phyloP scores from a whole-genome alignment of 352 stramenopile species.

The Phytopythium kandeliae region DNA sequence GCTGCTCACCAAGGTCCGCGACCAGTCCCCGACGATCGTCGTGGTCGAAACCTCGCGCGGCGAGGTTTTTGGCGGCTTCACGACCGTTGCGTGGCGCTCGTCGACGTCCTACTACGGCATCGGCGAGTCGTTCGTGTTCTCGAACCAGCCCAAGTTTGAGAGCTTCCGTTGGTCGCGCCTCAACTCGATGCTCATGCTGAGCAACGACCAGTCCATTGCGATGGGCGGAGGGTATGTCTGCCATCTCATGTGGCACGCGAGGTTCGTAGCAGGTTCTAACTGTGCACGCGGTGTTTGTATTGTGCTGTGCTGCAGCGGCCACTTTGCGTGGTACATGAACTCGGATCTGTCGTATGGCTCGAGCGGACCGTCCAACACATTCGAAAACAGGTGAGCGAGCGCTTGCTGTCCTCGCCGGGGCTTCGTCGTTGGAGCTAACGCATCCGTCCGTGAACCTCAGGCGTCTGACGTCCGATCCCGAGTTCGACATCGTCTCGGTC shows the following conservation, averaged over 20 bases:
- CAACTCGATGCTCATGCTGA: conserved; percentile 72
- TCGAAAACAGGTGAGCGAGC: conserved; percentile 35
- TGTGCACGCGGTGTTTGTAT: neutral
- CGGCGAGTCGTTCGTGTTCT: conserved; percentile 73
- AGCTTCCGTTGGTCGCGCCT: conserved; percentile 52
- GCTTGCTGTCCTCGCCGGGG: neutral
- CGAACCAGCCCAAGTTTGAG: conserved; percentile 50
- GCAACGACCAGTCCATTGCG: conserved; percentile 56
- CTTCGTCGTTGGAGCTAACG: neutral
- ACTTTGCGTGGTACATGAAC: conserved; percentile 68
- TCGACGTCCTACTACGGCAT: conserved; percentile 63
- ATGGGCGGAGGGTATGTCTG: conserved; percentile 72
- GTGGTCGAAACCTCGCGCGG: conserved; percentile 58
- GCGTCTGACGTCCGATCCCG: conserved; percentile 32
- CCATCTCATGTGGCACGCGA: too few relatives aligned
- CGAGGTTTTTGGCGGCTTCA: conserved; percentile 65
- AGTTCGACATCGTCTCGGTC: conserved; percentile 56
- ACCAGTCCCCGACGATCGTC: conserved; percentile 38
- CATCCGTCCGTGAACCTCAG: conserved; percentile 8
- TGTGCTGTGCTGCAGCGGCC: conserved; percentile 17
- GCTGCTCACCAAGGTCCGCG: conserved; percentile 35
- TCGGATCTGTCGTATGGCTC: conserved; percentile 55
- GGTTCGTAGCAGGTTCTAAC: too few relatives aligned
- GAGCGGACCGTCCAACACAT: conserved; percentile 45
- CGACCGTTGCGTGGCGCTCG: conserved; percentile 33